Evolutionary conservation across 768 basidiomycete genomes (phyloP).

Genomic region (Tricholomella constricta): DNA sequence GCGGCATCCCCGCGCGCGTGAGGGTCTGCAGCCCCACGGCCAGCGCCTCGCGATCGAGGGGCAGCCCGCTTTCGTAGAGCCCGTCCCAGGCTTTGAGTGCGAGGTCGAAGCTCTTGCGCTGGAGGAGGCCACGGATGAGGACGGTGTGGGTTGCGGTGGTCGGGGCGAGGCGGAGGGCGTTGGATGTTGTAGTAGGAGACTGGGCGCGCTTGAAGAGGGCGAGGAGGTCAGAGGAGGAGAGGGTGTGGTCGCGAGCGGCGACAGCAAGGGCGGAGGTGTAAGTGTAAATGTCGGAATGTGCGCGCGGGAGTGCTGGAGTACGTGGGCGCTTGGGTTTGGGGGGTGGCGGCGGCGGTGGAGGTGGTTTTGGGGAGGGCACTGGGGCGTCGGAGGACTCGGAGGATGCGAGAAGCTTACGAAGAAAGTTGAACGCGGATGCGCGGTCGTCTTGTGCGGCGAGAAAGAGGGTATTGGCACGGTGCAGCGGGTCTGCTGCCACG

Average conservation of each 20-base stretch:
- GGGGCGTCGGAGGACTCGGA: not conserved
- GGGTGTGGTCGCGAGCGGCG: conserved; percentile 40
- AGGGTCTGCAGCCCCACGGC: conserved; percentile 53
- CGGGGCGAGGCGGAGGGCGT: conserved; percentile 36
- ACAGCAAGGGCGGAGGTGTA: conserved; percentile 49
- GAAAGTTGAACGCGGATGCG: conserved; percentile 49
- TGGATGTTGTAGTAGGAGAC: not conserved
- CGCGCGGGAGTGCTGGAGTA: conserved; percentile 21
- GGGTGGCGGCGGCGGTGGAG: not conserved
- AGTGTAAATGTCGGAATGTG: conserved; percentile 43
- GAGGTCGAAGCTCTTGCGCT: conserved; percentile 36
- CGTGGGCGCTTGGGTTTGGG: conserved; percentile 2
- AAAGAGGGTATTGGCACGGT: conserved; percentile 44
- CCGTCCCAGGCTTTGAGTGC: conserved; percentile 49
- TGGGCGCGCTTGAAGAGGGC: conserved; percentile 2
- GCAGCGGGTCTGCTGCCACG: conserved; percentile 7
- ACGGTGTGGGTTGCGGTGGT: conserved; percentile 54
- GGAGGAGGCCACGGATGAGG: conserved; percentile 54
- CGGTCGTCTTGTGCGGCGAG: conserved; percentile 43
- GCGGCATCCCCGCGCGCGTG: conserved; percentile 42
- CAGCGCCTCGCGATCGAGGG: conserved; percentile 50
- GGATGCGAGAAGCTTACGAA: conserved; percentile 33
- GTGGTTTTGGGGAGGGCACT: not conserved
- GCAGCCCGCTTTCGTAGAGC: conserved; percentile 34
- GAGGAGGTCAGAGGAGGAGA: conserved; percentile 16